Conservation (phyloP, 2,329 filamentous ascomycete genomes). For the Sarocladium brachiariae region DNA sequence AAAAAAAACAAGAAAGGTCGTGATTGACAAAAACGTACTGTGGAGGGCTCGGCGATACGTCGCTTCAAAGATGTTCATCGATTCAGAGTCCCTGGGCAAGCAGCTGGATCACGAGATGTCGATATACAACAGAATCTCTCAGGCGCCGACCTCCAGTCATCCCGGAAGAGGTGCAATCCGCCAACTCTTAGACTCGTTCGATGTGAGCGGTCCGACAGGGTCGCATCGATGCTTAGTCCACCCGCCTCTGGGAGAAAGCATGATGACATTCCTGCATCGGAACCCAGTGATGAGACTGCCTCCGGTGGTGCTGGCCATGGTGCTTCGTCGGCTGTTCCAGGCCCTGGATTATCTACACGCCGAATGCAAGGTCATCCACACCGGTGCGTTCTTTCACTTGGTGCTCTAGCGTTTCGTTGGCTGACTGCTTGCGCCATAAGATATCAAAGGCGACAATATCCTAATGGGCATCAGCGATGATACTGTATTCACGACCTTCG, state of each 20-base stretch:
- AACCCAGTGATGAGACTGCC: conserved; percentile 32
- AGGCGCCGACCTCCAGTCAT: conserved; percentile 19
- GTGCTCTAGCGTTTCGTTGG: conserved; percentile 24
- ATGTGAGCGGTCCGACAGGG: conserved; percentile 27
- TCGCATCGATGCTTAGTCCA: conserved; percentile 30
- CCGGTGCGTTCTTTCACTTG: conserved; percentile 26
- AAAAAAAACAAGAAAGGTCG: too few species aligned
- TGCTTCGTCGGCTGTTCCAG: conserved; percentile 32
- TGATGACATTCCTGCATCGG: conserved; percentile 29
- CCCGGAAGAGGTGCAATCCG: conserved; percentile 25
- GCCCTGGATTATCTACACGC: conserved; percentile 39
- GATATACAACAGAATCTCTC: conserved; percentile 34
- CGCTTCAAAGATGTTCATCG: conserved; percentile 26
- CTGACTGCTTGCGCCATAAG: conserved; percentile 30
- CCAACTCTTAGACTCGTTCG: conserved; percentile 29
- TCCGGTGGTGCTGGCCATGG: conserved; percentile 23
- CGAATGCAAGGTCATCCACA: conserved; percentile 38
- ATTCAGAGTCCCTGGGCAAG: conserved; percentile 17
- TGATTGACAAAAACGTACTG: not conserved
- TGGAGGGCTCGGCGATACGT: conserved; percentile 24
- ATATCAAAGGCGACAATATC: conserved; percentile 41
- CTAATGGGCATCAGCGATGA: conserved; percentile 35
- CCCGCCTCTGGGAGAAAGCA: conserved; percentile 36
- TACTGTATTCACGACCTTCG: conserved; percentile 30
- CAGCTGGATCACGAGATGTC: conserved; percentile 28